Conservation (phyloP, 345 rosid genomes). For the Sonneratia caseolaris region DNA sequence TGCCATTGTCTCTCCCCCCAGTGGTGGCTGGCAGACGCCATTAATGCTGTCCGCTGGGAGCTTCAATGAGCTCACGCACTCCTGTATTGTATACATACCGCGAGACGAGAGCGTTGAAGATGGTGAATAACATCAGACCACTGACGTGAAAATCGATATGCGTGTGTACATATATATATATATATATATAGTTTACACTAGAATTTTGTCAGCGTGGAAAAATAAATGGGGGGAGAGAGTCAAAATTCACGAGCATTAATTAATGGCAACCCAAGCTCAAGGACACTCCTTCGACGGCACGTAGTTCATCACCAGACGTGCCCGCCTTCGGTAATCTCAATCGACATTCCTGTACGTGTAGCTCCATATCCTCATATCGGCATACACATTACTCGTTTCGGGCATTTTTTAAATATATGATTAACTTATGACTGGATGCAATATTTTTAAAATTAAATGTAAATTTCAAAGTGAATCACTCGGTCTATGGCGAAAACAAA, state of each 20-base stretch:
- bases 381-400: too few species aligned
- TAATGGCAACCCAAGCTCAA: neutral
- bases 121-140: neutral
- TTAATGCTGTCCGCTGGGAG: neutral
- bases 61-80: too few species aligned
- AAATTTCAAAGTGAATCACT: too few species aligned
- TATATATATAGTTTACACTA: neutral
- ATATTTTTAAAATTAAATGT: too few species aligned
- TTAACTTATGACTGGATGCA: too few species aligned
- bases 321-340: too few species aligned
- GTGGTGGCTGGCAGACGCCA: neutral
- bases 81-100: too few species aligned
- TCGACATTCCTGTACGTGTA: too few species aligned
- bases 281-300: constrained; percentile 1
- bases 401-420: too few species aligned
- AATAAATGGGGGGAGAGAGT: neutral
- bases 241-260: neutral
- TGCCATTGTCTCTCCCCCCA: neutral
- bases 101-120: too few species aligned
- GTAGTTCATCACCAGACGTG: neutral
- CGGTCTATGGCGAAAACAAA: too few species aligned
- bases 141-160: neutral
- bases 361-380: too few species aligned
- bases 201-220: neutral
- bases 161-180: neutral